Percentiles rank a stretch among this genome's conserved stretches.
Evolutionary conservation across 164 flowering plant species (phyloP).

Genomic region (Malania oleifera): DNA sequence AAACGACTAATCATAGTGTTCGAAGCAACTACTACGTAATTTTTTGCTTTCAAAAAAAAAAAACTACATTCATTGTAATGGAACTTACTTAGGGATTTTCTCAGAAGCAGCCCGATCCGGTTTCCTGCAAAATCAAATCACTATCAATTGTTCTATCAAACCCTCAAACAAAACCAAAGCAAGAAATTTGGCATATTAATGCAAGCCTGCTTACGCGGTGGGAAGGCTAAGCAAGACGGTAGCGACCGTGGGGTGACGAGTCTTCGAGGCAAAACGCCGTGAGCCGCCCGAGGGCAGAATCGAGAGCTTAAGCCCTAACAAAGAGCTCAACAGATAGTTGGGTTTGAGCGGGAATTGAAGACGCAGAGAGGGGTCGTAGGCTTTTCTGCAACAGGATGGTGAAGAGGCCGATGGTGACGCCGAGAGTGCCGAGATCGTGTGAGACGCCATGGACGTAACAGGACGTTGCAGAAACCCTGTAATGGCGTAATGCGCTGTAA

Average conservation of each 20-base stretch:
- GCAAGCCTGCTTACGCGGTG: constrained; percentile 34
- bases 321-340: constrained; percentile 14
- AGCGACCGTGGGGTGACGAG: constrained; percentile 7
- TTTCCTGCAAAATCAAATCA: constrained; percentile 37
- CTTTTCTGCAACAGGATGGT: neutral
- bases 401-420: neutral
- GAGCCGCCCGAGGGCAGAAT: constrained; percentile 11
- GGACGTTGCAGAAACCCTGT: neutral
- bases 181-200: too few species aligned
- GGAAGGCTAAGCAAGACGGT: constrained; percentile 34
- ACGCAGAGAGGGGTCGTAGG: constrained; percentile 10
- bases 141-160: neutral
- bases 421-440: constrained; percentile 10
- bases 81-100: constrained; percentile 52
- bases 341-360: neutral
- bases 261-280: constrained; percentile 12
- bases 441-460: neutral
- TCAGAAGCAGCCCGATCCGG: constrained; percentile 33
- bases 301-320: constrained; percentile 25
- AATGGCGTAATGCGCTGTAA: too few species aligned
- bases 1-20: too few species aligned
- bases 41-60: neutral
- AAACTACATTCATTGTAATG: neutral
- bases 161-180: neutral
- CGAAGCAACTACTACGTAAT: too few species aligned